Conservation (phyloP, 2,329 filamentous ascomycete genomes). For the Fusarium sp. region DNA sequence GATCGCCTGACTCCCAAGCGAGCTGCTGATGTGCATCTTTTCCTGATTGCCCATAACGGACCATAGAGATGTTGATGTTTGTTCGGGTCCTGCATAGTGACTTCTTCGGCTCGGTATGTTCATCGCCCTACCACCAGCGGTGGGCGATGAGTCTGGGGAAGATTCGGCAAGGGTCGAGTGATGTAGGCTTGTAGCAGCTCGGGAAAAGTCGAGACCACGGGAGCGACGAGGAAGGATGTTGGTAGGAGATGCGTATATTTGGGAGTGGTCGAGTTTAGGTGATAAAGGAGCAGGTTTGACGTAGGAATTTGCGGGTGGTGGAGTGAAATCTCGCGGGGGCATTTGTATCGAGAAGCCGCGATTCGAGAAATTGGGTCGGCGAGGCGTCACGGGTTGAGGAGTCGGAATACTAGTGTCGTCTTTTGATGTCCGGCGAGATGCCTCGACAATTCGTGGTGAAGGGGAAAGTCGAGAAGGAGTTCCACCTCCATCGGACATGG, state of each 20-base stretch:
- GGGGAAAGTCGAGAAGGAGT: conserved; percentile 68
- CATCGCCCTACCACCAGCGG: conserved; percentile 74
- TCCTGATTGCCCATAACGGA: conserved; percentile 77
- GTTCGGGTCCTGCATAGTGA: conserved; percentile 64
- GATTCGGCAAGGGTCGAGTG: conserved; percentile 94
- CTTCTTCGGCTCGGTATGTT: conserved; percentile 68
- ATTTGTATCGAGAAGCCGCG: conserved; percentile 65
- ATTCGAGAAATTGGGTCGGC: conserved; percentile 70
- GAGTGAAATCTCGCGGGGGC: conserved; percentile 51
- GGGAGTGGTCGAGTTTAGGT: conserved; percentile 85
- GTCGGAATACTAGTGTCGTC: conserved; percentile 71
- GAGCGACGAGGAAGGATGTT: conserved; percentile 91
- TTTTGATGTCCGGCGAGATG: conserved; percentile 68
- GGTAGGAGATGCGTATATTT: conserved; percentile 86
- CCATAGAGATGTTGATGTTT: conserved; percentile 79
- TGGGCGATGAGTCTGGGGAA: conserved; percentile 91
- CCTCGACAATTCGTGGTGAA: conserved; percentile 66
- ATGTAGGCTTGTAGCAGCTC: conserved; percentile 92
- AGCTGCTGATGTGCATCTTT: conserved; percentile 79
- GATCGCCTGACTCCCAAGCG: conserved; percentile 76
- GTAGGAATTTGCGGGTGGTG: conserved; percentile 52
- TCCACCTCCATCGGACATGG: conserved; percentile 71
- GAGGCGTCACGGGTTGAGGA: conserved; percentile 74
- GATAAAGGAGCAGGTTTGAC: conserved; percentile 77
- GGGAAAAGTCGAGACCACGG: conserved; percentile 90